Conservation (phyloP, 129 eudicot species). For the Escallonia herrerae region DNA sequence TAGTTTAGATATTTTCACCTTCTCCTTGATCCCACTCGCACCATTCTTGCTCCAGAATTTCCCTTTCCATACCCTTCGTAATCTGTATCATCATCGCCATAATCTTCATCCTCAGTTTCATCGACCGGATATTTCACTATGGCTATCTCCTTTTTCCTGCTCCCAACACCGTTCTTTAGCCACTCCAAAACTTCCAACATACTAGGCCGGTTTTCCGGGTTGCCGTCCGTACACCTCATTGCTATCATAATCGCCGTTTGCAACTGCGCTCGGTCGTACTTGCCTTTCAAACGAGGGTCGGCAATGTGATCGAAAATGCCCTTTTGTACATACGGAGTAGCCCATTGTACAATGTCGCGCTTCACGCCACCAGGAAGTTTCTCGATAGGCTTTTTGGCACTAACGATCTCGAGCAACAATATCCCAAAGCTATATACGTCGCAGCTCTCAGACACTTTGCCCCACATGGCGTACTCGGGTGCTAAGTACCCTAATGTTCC, state of each 20-base stretch:
- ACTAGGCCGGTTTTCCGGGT: conserved; percentile 65
- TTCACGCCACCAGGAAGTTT: conserved; percentile 63
- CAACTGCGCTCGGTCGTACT: conserved; percentile 38
- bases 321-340: conserved; percentile 49
- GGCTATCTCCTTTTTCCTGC: conserved; percentile 33
- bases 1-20: background rate
- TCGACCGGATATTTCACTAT: conserved; percentile 27
- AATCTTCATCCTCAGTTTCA: conserved; percentile 35
- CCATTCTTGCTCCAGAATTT: conserved; percentile 7
- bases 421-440: conserved; percentile 85
- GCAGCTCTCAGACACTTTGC: conserved; percentile 76
- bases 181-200: conserved; percentile 63
- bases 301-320: conserved; percentile 52
- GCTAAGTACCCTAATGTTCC: conserved; percentile 86
- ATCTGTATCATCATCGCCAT: conserved; percentile 32
- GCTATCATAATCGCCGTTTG: conserved; percentile 44
- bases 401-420: conserved; percentile 57
- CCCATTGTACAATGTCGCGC: conserved; percentile 81
- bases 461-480: conserved; percentile 89
- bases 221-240: conserved; percentile 51
- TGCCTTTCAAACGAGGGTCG: conserved; percentile 62
- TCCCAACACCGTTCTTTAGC: conserved; percentile 43
- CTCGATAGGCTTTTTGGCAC: conserved; percentile 61
- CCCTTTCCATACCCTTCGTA: conserved; percentile 38
- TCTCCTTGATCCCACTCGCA: conserved; percentile 9